Evolutionary conservation across 768 basidiomycete genomes (phyloP), one percentile per base, ranked within the genome.

Genomic region (Boletellus ananas): DNA sequence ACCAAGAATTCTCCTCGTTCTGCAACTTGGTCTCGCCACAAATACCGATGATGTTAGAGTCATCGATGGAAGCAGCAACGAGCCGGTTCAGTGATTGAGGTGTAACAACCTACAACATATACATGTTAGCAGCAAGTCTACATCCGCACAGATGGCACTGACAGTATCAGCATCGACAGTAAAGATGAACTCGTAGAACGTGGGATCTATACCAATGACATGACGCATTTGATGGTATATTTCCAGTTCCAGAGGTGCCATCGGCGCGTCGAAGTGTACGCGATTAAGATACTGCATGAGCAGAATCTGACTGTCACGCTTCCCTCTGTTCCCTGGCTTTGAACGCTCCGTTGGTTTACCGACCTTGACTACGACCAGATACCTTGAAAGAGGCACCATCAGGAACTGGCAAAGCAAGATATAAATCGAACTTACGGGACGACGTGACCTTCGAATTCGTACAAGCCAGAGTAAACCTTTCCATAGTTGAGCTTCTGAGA

Each of bases 211-310:
- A 10, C 83, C 83, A 49, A 85, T 84, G 55, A 85, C 80, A 51
- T 85, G 83, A 43, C 83, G 78, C 82, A 85, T 85, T 56, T 85
- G 84, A 58, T 85, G 84, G 58, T 83, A 85, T 60, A 85, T 81
- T 62, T 85, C 83, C 43, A 85, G 64, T 62, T 85, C 83, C 51
- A 85, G 66, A 4, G 83, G 83, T 8, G 72, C 68, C 83, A 85
- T 85, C 0, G 83, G 78, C 3, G 79, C 67, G 56, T 85, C 78
- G 61, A 85, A 85, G 65, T 85, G 83, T 14, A 85, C 83, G 29
- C 80, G 71, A 61, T 85, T 85, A 52, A 85, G 74, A 65, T 83
- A 84, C 52, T 83, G 80, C 76, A 85, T 77, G 43, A 85, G 60
- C 16, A 83, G 55, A 55, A 84, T 79, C 57, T 84, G 83, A 63